Conservation (phyloP, 2,329 filamentous ascomycete species). For the Talaromyces pinophilus region DNA sequence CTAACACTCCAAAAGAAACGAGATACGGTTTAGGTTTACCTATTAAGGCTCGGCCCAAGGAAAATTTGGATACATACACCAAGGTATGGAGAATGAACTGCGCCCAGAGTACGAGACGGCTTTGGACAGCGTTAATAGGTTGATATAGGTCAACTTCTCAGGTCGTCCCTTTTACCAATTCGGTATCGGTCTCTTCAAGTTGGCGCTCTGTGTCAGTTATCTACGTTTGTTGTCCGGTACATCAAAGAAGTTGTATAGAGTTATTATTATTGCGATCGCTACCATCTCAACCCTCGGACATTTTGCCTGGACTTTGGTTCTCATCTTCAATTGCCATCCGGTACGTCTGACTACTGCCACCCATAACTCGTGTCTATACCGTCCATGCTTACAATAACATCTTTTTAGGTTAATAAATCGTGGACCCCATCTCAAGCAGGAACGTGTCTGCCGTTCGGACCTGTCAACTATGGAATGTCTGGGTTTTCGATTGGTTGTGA, state of each 20-base stretch:
- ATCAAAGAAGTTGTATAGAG: constrained; percentile 48
- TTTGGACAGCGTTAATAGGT: neutral
- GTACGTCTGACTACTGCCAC: constrained; percentile 31
- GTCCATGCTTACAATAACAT: neutral
- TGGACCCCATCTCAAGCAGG: constrained; percentile 49
- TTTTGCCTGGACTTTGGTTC: constrained; percentile 51
- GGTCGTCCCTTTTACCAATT: constrained; percentile 58
- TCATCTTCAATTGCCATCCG: constrained; percentile 55
- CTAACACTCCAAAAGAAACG: constrained; percentile 46
- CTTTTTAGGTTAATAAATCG: constrained; percentile 40
- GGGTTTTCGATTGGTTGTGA: constrained; percentile 56
- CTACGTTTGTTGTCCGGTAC: constrained; percentile 54
- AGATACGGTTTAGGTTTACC: constrained; percentile 57
- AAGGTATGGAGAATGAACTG: constrained; percentile 28
- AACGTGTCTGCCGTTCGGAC: constrained; percentile 49
- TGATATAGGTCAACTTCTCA: constrained; percentile 52
- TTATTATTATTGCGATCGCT: constrained; percentile 50
- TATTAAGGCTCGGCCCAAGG: constrained; percentile 46
- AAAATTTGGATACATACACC: constrained; percentile 50
- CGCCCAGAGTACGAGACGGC: neutral
- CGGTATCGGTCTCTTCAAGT: constrained; percentile 60
- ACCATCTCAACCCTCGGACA: constrained; percentile 50
- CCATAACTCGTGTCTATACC: too few relatives aligned
- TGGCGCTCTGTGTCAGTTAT: constrained; percentile 57
- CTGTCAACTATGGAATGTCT: constrained; percentile 56